phyloP scores from a whole-genome alignment of 352 stramenopile genomes.

The Phytophthora multivora region DNA sequence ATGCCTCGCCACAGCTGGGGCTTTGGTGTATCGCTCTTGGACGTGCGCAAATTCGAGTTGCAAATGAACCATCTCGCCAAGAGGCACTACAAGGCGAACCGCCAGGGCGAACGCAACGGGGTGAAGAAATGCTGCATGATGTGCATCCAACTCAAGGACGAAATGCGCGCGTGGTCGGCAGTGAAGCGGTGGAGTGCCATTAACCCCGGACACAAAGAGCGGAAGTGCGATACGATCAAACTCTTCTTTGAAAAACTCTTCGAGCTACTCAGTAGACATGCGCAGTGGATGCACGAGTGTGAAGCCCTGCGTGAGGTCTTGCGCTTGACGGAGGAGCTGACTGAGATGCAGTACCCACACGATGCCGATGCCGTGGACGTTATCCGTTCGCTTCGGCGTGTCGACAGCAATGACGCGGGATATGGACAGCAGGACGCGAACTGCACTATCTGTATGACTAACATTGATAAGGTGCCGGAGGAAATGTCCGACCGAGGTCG shows the following conservation, averaged over 20 bases:
- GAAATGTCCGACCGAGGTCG: constrained; percentile 16
- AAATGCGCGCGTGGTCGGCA: constrained; percentile 45
- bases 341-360: constrained; percentile 53
- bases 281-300: constrained; percentile 57
- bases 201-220: constrained; percentile 50
- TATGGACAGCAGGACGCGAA: constrained; percentile 10
- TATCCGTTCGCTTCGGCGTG: constrained; percentile 49
- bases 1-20: constrained; percentile 36
- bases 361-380: constrained; percentile 46
- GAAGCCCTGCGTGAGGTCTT: constrained; percentile 56
- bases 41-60: constrained; percentile 47
- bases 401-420: constrained; percentile 16
- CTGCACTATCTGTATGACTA: constrained; percentile 71
- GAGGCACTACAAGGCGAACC: constrained; percentile 32
- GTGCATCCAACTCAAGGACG: constrained; percentile 47
- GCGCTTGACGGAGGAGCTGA: constrained; percentile 49
- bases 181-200: constrained; percentile 49
- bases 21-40: constrained; percentile 43
- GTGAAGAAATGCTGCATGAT: constrained; percentile 36
- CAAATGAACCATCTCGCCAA: constrained; percentile 44
- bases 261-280: constrained; percentile 34
- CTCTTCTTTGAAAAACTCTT: constrained; percentile 59
- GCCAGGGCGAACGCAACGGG: constrained; percentile 28
- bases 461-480: constrained; percentile 12
- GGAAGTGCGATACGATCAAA: constrained; percentile 54